Base-by-base conservation (phyloP, 306 rosid species). In the Herpetospermum pedunculosum region DNA sequence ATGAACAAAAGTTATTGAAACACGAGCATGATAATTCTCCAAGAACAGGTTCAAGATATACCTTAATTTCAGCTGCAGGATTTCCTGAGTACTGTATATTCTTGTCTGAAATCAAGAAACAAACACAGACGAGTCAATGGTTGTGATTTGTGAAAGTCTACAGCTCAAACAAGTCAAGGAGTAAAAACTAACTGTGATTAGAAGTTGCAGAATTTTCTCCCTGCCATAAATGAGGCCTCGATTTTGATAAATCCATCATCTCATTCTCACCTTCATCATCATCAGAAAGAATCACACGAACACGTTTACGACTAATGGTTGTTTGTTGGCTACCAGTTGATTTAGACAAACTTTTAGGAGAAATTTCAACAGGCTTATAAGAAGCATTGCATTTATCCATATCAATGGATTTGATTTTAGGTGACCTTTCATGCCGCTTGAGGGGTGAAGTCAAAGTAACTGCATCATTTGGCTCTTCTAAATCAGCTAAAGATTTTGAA, bases 201-300 rank as follows among this genome's bases (percentile, higher is more conserved):
- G 77, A 67, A 71, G 85, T 79, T 55, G 86, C 76, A 65, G 84
- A 82, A 79, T 80, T 84, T 76, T 85, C 81, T 74, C 75, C 68
- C 28, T 57, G 79, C 70, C 70, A 55, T 34, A 82, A 73, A 47
- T 23, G 72, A 63, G 77, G 59, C 75, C 80, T 79, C 73, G 79
- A 73, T 78, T 84, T 88, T 29, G 85, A 80, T 77, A 65, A 67
- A 75, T 82, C 83, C 76, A 69, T 88, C 83, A 79, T 83, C 29
- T 6, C 67, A 54, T 44, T 67, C 70, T 83, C 91, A 16, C 80
- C 85, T 5, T 90, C 97, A 73, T 90, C 97, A 73, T 90, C 92
- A 41, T 92, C 97, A 28, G 97, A 92, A 74, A 90, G 81, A 76
- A 89, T 76, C 58, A 89, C 63, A 57, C 85, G 92, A 49, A 63